phyloP scores from a whole-genome alignment of 2,329 filamentous ascomycete genomes.

The Ascochyta clinopodiicola region DNA sequence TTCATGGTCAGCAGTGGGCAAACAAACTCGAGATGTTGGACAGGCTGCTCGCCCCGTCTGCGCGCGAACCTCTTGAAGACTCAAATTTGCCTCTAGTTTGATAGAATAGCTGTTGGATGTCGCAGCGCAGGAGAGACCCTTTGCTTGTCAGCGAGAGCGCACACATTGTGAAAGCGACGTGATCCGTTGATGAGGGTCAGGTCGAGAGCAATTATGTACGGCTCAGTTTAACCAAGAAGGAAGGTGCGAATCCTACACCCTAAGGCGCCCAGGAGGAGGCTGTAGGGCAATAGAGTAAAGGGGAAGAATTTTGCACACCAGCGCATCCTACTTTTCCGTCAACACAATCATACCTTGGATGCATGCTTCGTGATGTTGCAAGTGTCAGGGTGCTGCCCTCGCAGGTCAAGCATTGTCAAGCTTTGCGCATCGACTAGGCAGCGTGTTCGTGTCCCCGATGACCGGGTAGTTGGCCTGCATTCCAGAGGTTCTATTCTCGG shows the following conservation, averaged over 20 bases:
- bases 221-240: conserved; percentile 10
- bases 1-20: conserved; percentile 6
- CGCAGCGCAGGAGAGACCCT: conserved; percentile 15
- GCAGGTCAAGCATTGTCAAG: background rate
- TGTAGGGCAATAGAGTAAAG: background rate
- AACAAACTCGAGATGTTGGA: conserved; percentile 18
- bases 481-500: background rate
- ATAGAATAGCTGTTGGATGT: conserved; percentile 15
- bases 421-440: background rate
- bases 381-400: background rate
- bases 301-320: background rate
- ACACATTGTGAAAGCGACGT: conserved; percentile 16
- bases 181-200: conserved; percentile 18
- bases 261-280: background rate
- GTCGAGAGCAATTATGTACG: conserved; percentile 13
- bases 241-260: background rate
- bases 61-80: conserved; percentile 8
- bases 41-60: conserved; percentile 13
- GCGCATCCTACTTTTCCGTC: background rate
- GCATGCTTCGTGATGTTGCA: background rate
- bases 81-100: too few species aligned
- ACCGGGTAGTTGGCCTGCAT: conserved; percentile 5
- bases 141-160: conserved; percentile 18
- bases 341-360: background rate
- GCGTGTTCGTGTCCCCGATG: background rate